Base-by-base conservation (phyloP, 768 basidiomycete genomes). In the Kwoniella bestiolae region DNA sequence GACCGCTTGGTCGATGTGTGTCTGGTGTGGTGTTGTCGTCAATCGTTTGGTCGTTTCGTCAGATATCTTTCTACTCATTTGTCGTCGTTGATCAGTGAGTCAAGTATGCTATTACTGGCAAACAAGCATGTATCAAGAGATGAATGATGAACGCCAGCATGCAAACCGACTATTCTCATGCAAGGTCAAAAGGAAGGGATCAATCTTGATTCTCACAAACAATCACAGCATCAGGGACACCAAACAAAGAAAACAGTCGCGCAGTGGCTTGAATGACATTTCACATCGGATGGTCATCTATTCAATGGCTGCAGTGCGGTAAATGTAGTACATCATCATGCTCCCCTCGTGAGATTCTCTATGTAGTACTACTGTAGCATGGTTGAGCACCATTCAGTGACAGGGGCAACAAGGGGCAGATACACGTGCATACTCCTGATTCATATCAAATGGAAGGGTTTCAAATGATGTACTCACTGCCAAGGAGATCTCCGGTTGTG, bases 221-320 rank as follows among this genome's bases (percentile, higher is more conserved):
- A 41, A 41, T 41, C 38, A 41, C 38, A 11, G 18, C 12, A 41
- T 41, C 38, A 41, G 38, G 38, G 38, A 41, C 8, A 41, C 12
- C 12, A 41, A 11, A 41, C 12, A 18, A 18, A 60, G n/a, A 60
- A 60, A 32, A 28, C 59, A 60, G 59, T 60, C 59, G 59, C 59
- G 59, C 46, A 16, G 38, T 41, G 38, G 38, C 29, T 53, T 28
- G 52, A 2, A 23, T 57, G 56, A 57, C 25, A 58, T 58, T 29
- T 46, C 44, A 38, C 57, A 45, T 58, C 26, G 21, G 44, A 44
- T 32, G 18, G 56, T 41, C 56, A 28, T 38, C 26, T 34, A 34
- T 32, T 21, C 52, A 53, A 53, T 14, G 3, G n/a, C n/a, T n/a
- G n/a, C n/a, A n/a, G 34, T 28, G 3, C n/a, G 47, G 11, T 9